Base-by-base conservation (phyloP, 768 basidiomycete genomes). In the Trametes gibbosa region DNA sequence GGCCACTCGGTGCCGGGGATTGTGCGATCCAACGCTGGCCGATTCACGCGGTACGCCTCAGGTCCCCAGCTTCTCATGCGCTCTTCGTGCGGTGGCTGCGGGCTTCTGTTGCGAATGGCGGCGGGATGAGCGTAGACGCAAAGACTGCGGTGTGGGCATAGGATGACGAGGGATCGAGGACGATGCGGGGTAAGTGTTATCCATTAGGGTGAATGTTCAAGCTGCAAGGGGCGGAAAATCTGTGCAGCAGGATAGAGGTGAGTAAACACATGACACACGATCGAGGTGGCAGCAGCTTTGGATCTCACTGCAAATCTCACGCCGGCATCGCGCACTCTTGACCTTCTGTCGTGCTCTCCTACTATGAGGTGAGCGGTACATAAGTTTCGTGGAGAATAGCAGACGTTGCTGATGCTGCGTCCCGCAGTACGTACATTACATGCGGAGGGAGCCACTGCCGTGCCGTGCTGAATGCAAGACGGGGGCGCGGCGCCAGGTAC, bases 361-460 rank as follows among this genome's bases (percentile, higher is more conserved):
- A n/a, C 24, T 21, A 13, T 58, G 42, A 58, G 57, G 57, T 58
- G 57, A 52, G 42, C 39, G 37, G 57, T 58, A 58, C 57, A 58
- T 58, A 58, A 58, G n/a, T 4, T 24, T 27, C 50, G 39, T n/a
- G 12, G 32, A 39, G 32, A 34, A 14, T 2, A 3, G 19, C 3
- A 17, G 10, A 19, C 9, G 29, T 21, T 34, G 35, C 25, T 58
- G 57, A 52, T 58, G 57, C 29, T 10, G 10, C 5, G 35, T 17
- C 34, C 23, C 14, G 6, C 29, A 45, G 56, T 51, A 45, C 56
- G 50, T 50, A 46, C 24, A 27, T 23, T 21, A 32, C 17, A 41
- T 23, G 19, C 23, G 25, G 35, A 29, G 13, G 8, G 41, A 46
- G 35, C n/a, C 37, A 53, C 51, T 10, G 29, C 29, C 29, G 29